A percentile compares a stretch with the other conserved stretches of the same genome.
Evolutionary conservation across 139 green algal species (phyloP).

Genomic region (Chlamydomonas eustigma): DNA sequence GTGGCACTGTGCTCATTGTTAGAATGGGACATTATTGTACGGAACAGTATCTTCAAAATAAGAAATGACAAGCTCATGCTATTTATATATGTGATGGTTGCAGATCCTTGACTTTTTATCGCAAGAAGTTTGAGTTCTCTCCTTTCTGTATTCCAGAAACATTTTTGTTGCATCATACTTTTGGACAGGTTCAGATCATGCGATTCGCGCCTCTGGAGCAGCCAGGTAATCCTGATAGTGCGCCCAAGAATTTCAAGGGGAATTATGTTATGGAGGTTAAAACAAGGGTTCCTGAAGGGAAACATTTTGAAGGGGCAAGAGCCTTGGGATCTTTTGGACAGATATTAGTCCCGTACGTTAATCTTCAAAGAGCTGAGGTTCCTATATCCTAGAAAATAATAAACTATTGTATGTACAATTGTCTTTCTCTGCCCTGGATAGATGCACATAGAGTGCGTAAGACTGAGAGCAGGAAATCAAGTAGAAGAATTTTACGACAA

Average conservation of each 20-base stretch:
- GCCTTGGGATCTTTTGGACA: conserved; percentile 4
- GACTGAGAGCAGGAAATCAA: not conserved
- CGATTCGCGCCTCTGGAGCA: not conserved
- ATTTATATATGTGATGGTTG: not conserved
- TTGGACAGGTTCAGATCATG: conserved; percentile 4
- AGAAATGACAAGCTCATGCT: not conserved
- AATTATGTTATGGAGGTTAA: conserved; percentile 5
- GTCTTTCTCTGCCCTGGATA: not conserved
- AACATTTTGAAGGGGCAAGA: conserved; percentile 4
- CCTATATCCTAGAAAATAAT: conserved; percentile 6
- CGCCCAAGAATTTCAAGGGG: not conserved
- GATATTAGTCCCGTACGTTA: not conserved
- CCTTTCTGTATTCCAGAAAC: not conserved
- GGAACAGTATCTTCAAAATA: not conserved
- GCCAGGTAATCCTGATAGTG: not conserved
- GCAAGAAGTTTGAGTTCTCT: not conserved
- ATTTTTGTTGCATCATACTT: not conserved
- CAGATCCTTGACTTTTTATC: conserved; percentile 1
- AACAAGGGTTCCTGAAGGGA: not conserved
- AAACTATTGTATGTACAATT: not conserved
- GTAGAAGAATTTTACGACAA: not conserved
- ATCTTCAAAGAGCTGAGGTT: not conserved
- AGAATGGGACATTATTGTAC: not conserved
- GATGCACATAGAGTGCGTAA: not conserved
- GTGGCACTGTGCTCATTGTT: too few relatives aligned